Evolutionary conservation across 1,284 basidiomycete genomes (phyloP).

Genomic region (Naganishia sp.): DNA sequence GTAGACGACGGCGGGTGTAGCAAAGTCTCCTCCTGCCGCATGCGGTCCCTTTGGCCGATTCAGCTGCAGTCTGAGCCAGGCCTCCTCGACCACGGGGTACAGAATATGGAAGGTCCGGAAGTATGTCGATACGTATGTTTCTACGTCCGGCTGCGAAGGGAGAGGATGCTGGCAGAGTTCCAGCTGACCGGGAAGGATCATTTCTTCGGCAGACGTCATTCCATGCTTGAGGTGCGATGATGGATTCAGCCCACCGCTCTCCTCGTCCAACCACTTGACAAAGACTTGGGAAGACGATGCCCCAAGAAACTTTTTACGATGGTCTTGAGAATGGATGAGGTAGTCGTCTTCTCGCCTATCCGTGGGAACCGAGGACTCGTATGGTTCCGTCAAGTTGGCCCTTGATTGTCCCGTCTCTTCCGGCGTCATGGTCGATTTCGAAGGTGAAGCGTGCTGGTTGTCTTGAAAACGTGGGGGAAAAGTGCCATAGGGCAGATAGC

Average conservation of each 20-base stretch:
- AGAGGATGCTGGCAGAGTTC: conserved; percentile 8
- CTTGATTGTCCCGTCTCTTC: neutral
- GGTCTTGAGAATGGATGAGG: conserved; percentile 9
- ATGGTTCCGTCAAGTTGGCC: neutral
- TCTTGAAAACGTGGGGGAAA: neutral
- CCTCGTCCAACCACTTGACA: conserved; percentile 17
- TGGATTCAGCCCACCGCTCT: neutral
- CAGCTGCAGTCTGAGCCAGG: conserved; percentile 8
- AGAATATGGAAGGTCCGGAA: conserved; percentile 14
- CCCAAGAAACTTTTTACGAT: conserved; percentile 13
- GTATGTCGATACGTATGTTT: conserved; percentile 10
- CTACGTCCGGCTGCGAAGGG: neutral
- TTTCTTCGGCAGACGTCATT: conserved; percentile 10
- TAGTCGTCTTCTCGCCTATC: conserved; percentile 7
- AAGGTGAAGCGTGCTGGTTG: neutral
- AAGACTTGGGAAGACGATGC: conserved; percentile 10
- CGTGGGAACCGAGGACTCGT: neutral
- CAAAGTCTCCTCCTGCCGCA: conserved; percentile 10
- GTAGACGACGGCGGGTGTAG: conserved; percentile 1
- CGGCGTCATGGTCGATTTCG: conserved; percentile 1
- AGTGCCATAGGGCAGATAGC: neutral
- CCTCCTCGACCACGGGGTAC: conserved; percentile 4
- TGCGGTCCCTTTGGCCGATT: neutral
- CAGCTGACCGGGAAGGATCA: conserved; percentile 8
- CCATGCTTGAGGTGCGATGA: conserved; percentile 14